Percentiles rank a stretch among this genome's conserved stretches.
These are phyloP conservation scores for Penicillium paradoxum DNA, from an alignment of 495 filamentous ascomycete species.

Conservation along the genomic window DNA sequence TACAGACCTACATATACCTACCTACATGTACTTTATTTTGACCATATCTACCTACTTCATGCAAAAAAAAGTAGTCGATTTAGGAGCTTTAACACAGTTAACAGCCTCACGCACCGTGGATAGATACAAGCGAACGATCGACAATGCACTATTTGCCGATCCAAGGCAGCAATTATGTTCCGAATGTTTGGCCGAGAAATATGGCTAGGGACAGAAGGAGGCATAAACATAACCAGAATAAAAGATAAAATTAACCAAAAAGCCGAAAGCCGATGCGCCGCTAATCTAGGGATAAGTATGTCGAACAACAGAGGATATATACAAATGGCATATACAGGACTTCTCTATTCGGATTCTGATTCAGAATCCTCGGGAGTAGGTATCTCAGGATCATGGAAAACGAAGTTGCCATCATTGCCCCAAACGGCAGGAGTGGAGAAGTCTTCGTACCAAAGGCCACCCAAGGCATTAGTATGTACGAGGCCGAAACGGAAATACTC, in stretches of 20 bases:
- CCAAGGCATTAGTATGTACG: constrained; percentile 46
- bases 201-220: no score
- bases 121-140: no score
- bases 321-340: neutral
- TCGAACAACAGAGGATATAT: neutral
- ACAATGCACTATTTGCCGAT: no score
- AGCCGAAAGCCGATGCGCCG: neutral
- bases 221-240: neutral
- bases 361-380: neutral
- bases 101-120: no score
- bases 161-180: no score
- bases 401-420: constrained; percentile 53
- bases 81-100: no score
- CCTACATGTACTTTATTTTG: no score
- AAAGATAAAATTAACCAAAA: neutral
- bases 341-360: neutral
- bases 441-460: constrained; percentile 61
- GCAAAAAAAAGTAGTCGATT: no score
- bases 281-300: neutral
- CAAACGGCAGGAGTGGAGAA: constrained; percentile 74
- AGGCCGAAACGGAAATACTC: constrained; percentile 84
- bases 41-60: no score
- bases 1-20: no score
- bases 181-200: no score
- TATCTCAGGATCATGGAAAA: constrained; percentile 9